A percentile compares a stretch with the other conserved stretches of the same genome.
These are phyloP conservation scores for Harringtonia aguacate DNA, from an alignment of 2,329 filamentous ascomycete genomes.

Conservation along the genomic window DNA sequence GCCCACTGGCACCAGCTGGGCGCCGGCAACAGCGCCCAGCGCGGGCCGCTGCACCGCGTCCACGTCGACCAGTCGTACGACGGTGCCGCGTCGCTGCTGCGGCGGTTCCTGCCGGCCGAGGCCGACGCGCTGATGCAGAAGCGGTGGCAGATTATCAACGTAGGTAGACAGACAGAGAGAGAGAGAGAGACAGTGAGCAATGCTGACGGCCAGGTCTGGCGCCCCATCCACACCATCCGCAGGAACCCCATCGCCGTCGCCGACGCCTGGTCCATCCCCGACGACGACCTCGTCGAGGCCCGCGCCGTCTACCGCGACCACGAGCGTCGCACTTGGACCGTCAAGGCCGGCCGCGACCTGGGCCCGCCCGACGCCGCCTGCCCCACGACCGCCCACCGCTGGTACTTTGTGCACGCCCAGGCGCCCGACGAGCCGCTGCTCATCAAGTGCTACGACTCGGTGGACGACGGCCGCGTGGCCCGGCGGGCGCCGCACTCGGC, in stretches of 20 bases:
- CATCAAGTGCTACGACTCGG: slow-evolving; percentile 37
- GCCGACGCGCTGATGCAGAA: slow-evolving; percentile 9
- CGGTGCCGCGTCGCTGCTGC: slow-evolving; percentile 15
- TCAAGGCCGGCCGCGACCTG: slow-evolving; percentile 14
- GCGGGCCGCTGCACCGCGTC: slow-evolving; percentile 35
- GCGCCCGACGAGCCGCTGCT: slow-evolving; percentile 39
- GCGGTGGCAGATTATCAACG: slow-evolving; percentile 14
- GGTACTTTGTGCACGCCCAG: slow-evolving; percentile 41
- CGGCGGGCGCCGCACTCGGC: slow-evolving; percentile 42
- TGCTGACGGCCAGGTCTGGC: slow-evolving; percentile 25
- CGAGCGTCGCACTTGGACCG: slow-evolving; percentile 26
- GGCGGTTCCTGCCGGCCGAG: slow-evolving; percentile 11
- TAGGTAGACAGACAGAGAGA: too few relatives aligned
- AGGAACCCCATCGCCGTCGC: slow-evolving; percentile 31
- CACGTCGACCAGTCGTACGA: slow-evolving; percentile 32
- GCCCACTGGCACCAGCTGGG: slow-evolving; percentile 56
- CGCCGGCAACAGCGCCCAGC: slow-evolving; percentile 47
- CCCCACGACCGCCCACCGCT: slow-evolving; percentile 25
- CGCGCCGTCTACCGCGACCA: slow-evolving; percentile 23
- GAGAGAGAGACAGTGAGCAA: too few relatives aligned
- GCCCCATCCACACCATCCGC: slow-evolving; percentile 34
- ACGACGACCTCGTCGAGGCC: slow-evolving; percentile 27
- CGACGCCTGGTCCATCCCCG: slow-evolving; percentile 24
- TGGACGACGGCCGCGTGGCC: slow-evolving; percentile 16
- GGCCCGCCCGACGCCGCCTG: not conserved